Evolutionary conservation across 2,329 filamentous ascomycete species (phyloP).

Genomic region (Elsinoe batatas): DNA sequence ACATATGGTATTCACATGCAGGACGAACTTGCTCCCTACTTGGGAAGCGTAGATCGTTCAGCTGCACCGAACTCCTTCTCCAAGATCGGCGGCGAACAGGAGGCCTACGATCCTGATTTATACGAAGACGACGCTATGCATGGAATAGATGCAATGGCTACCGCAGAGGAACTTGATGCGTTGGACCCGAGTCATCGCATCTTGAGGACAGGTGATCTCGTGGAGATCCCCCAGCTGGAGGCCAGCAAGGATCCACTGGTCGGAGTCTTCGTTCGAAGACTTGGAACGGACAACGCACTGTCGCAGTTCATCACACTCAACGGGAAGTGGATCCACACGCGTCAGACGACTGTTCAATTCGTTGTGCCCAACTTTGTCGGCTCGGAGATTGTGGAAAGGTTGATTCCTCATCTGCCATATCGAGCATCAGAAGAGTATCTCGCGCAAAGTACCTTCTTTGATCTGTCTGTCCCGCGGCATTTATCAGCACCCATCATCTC

Average conservation of each 20-base stretch:
- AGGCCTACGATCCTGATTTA: not conserved
- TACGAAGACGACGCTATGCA: constrained; percentile 5
- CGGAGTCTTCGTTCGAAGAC: constrained; percentile 39
- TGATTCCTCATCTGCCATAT: constrained; percentile 44
- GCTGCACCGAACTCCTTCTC: not conserved
- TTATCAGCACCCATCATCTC: constrained; percentile 36
- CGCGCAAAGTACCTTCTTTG: constrained; percentile 29
- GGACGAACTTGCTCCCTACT: not conserved
- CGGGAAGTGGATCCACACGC: constrained; percentile 38
- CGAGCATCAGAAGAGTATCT: constrained; percentile 25
- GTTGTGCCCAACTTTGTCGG: constrained; percentile 41
- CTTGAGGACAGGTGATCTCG: constrained; percentile 39
- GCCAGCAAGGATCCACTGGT: constrained; percentile 30
- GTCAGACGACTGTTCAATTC: constrained; percentile 35
- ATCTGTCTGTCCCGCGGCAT: constrained; percentile 35
- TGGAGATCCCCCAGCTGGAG: constrained; percentile 32
- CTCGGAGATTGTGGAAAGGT: constrained; percentile 34
- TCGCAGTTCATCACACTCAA: constrained; percentile 42
- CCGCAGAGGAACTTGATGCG: constrained; percentile 24
- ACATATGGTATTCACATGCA: not conserved
- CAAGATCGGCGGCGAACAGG: not conserved
- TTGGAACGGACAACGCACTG: constrained; percentile 23
- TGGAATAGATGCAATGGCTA: constrained; percentile 15
- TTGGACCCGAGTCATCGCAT: constrained; percentile 27
- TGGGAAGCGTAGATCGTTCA: not conserved